Conservation (phyloP, 2,329 filamentous ascomycete species). For the Didymella glomerata region DNA sequence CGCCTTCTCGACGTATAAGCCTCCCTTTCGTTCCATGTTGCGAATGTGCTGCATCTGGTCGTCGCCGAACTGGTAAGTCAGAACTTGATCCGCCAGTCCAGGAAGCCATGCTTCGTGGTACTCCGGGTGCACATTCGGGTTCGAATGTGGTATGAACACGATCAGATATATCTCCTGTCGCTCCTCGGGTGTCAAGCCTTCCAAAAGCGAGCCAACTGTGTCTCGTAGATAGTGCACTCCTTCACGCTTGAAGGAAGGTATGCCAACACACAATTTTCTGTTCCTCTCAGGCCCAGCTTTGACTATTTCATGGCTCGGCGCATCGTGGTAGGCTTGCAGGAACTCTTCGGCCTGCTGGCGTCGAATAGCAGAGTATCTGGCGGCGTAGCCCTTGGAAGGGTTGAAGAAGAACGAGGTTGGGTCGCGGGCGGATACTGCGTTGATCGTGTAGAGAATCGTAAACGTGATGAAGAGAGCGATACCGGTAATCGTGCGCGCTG, state of each 20-base stretch:
- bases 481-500: slow-evolving; percentile 33
- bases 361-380: slow-evolving; percentile 44
- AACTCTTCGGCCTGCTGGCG: slow-evolving; percentile 43
- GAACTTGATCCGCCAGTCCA: slow-evolving; percentile 52
- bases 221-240: slow-evolving; percentile 53
- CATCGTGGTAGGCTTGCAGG: slow-evolving; percentile 31
- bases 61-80: slow-evolving; percentile 51
- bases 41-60: slow-evolving; percentile 48
- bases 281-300: slow-evolving; percentile 29
- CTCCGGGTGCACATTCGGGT: slow-evolving; percentile 53
- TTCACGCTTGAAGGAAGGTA: slow-evolving; percentile 54
- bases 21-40: slow-evolving; percentile 41
- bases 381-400: slow-evolving; percentile 42
- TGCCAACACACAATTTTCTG: slow-evolving; percentile 54
- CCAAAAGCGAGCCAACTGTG: slow-evolving; percentile 56
- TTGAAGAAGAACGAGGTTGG: slow-evolving; percentile 51
- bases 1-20: slow-evolving; percentile 51
- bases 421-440: slow-evolving; percentile 40
- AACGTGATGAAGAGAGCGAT: slow-evolving; percentile 30
- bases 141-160: slow-evolving; percentile 56
- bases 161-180: slow-evolving; percentile 54
- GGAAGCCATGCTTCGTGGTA: slow-evolving; percentile 55
- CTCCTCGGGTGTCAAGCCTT: slow-evolving; percentile 54
- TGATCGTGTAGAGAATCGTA: slow-evolving; percentile 36
- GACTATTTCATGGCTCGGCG: slow-evolving; percentile 24